A percentile compares a stretch with the other conserved stretches of the same genome.
Conservation (phyloP, 257 asterid genomes). For the Cinchona pubescens region DNA sequence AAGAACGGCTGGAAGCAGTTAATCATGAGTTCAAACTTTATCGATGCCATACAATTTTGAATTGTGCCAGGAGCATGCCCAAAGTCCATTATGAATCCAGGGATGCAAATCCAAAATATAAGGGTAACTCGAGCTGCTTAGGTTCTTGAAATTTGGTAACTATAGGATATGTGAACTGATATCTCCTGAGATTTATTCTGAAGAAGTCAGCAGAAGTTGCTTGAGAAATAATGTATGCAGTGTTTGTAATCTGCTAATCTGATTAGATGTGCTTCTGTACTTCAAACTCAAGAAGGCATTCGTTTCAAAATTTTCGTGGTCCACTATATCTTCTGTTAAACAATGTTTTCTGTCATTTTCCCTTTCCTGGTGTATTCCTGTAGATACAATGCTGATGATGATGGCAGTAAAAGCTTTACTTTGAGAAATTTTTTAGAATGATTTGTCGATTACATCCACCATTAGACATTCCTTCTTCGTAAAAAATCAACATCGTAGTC, state of each 20-base stretch:
- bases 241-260: constrained; percentile 12
- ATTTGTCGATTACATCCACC: not conserved
- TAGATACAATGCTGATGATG: not conserved
- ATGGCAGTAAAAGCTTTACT: too few relatives aligned
- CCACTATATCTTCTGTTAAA: not conserved
- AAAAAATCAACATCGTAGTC: not conserved
- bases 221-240: constrained; percentile 23
- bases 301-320: constrained; percentile 8
- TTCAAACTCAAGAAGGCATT: constrained; percentile 6
- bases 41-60: constrained; percentile 87
- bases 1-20: constrained; percentile 83
- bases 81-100: constrained; percentile 67
- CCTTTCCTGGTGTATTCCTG: too few relatives aligned
- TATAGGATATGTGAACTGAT: not conserved
- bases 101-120: constrained; percentile 86
- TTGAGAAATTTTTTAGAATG: not conserved
- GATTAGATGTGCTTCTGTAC: constrained; percentile 16
- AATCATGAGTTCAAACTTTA: constrained; percentile 86
- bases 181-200: constrained; percentile 24
- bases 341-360: not conserved
- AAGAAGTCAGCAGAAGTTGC: constrained; percentile 21
- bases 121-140: constrained; percentile 60
- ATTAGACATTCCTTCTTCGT: not conserved
- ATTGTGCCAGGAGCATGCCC: constrained; percentile 94
- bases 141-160: constrained; percentile 24